Base-by-base conservation (phyloP, 352 stramenopile genomes). In the Phytopythium chamaehyphon region DNA sequence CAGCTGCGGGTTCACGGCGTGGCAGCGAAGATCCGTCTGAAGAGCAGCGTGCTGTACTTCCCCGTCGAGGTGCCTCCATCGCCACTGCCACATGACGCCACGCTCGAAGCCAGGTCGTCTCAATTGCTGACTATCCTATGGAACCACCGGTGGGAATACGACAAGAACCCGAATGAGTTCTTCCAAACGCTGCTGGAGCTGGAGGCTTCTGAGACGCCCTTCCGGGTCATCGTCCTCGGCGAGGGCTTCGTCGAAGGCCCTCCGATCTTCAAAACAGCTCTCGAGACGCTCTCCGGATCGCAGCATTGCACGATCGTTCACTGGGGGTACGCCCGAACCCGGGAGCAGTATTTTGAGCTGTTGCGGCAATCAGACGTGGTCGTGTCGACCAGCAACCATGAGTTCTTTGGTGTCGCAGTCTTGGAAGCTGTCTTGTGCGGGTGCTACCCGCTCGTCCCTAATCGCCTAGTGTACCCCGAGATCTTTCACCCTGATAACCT, bases 61-160 rank as follows among this genome's bases (percentile, higher is more conserved):
- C 71, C 71, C 3, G 16, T 82, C 22, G 51, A 44, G 23, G 33
- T 75, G 2, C 56, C 53, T 33, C 28, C 28, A 33, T n/a, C 47
- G 26, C 40, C 40, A 46, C 16, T 31, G 3, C 40, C 39, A 15
- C 39, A 22, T n/a, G 39, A 15, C 23, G 5, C 6, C 4, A 8
- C n/a, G 1, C 3, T 26, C 10, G 39, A 45, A 16, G 1, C 39
- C 23, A 23, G 10, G 9, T 21, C 16, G 6, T 10, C 38, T 28
- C 49, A 36, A 23, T 28, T 16, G 15, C 56, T 80, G 15, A 73
- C 64, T 9, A 76, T 81, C 15, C 35, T 80, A 24, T 83, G 69
- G 67, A 76, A 73, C 53, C 74, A 83, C 24, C 66, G 71, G 3
- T 83, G 73, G 71, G 74, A 86, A 47, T 73, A 82, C 53, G 74